Conservation (phyloP, 2,329 filamentous ascomycete species). For the Fusarium sp. region DNA sequence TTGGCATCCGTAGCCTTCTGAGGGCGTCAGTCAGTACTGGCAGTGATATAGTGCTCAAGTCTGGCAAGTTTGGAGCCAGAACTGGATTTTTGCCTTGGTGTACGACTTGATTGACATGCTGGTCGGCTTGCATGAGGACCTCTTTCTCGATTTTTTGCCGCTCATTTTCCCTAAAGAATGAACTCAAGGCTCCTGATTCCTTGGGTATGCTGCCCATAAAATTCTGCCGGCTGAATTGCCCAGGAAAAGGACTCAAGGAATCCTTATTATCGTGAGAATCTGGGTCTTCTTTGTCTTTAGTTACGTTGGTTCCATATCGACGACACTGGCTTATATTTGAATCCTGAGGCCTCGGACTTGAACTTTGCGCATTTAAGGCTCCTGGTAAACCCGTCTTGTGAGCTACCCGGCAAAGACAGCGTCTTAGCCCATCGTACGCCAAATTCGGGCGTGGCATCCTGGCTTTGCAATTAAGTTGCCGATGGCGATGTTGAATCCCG, state of each 20-base stretch:
- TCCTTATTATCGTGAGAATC: neutral
- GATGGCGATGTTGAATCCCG: neutral
- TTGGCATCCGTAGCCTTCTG: slow-evolving; percentile 40
- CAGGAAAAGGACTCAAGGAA: neutral
- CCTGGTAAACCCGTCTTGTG: slow-evolving; percentile 54
- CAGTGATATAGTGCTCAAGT: slow-evolving; percentile 11
- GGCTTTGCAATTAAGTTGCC: neutral
- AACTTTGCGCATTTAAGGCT: slow-evolving; percentile 39
- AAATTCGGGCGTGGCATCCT: slow-evolving; percentile 49
- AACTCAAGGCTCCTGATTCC: neutral
- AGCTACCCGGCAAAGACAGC: slow-evolving; percentile 69
- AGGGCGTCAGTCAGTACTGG: slow-evolving; percentile 45
- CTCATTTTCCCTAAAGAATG: slow-evolving; percentile 5
- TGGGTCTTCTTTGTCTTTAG: neutral
- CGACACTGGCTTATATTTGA: slow-evolving; percentile 24
- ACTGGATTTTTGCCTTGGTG: slow-evolving; percentile 1
- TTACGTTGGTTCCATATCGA: slow-evolving; percentile 28
- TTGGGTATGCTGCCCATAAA: neutral
- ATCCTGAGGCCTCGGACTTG: slow-evolving; percentile 9
- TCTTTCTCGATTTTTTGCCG: neutral
- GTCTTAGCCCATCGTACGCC: slow-evolving; percentile 70
- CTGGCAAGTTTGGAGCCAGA: slow-evolving; percentile 9
- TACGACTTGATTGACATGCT: neutral
- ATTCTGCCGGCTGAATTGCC: neutral
- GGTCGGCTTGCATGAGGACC: neutral